phyloP scores from a whole-genome alignment of 768 basidiomycete genomes.

The Hypholoma sublateritium region DNA sequence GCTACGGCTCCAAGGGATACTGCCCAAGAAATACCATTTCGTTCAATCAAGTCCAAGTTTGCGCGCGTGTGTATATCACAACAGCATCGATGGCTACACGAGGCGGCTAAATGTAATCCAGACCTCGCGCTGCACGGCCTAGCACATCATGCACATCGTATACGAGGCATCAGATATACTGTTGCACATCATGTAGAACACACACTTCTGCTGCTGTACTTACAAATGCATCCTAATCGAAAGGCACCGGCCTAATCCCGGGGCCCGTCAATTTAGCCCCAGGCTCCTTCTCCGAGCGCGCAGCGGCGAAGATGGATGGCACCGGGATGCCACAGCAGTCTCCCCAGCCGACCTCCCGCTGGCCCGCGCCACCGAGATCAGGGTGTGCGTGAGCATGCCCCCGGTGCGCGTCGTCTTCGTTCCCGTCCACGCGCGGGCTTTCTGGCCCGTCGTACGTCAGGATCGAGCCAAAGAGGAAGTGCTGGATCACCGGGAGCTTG shows the following conservation, averaged over 20 bases:
- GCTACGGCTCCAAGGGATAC: no score
- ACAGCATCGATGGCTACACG: no score
- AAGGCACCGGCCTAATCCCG: constrained; percentile 76
- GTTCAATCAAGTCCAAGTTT: no score
- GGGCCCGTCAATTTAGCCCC: constrained; percentile 50
- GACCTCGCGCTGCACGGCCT: no score
- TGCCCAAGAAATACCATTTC: no score
- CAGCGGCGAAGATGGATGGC: constrained; percentile 80
- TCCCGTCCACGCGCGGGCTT: constrained; percentile 26
- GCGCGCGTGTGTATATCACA: no score
- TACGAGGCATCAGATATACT: no score
- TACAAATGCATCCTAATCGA: constrained; percentile 48
- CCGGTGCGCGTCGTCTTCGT: constrained; percentile 38
- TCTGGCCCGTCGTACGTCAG: constrained; percentile 66
- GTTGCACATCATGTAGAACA: no score
- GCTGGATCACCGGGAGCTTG: constrained; percentile 94
- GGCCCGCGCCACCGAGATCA: constrained; percentile 45
- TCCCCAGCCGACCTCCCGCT: constrained; percentile 69
- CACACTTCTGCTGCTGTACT: not conserved
- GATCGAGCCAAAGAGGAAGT: constrained; percentile 91
- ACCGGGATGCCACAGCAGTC: constrained; percentile 92
- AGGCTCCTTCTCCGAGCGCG: constrained; percentile 44
- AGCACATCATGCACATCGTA: no score
- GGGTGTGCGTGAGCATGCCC: constrained; percentile 49
- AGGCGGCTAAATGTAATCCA: no score